Conservation (phyloP, 768 basidiomycete species). For the Suillus hirtellus region DNA sequence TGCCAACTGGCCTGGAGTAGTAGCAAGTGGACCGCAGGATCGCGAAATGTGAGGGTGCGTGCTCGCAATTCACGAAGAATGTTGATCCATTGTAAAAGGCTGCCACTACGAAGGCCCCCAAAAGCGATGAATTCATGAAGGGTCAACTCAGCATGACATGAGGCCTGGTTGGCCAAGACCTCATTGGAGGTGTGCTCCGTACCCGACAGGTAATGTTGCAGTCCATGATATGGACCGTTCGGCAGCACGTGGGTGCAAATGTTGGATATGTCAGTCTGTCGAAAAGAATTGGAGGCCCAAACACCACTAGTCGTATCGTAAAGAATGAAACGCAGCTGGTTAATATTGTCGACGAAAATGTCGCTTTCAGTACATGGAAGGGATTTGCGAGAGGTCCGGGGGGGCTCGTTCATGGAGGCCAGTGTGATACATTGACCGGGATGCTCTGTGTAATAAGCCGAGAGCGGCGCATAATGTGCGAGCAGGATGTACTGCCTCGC, state of each 20-base stretch:
- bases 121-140: constrained; percentile 45
- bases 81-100: constrained; percentile 47
- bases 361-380: constrained; percentile 19
- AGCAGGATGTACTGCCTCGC: constrained; percentile 10
- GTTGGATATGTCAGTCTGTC: constrained; percentile 11
- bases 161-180: constrained; percentile 41
- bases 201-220: constrained; percentile 37
- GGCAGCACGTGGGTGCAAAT: constrained; percentile 35
- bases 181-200: constrained; percentile 43
- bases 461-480: constrained; percentile 1
- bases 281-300: constrained; percentile 21
- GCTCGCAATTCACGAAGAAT: constrained; percentile 42
- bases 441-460: constrained; percentile 1
- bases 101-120: constrained; percentile 42
- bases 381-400: constrained; percentile 22
- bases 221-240: constrained; percentile 30
- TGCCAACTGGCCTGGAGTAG: constrained; percentile 44
- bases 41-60: constrained; percentile 34
- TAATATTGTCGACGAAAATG: constrained; percentile 30
- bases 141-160: constrained; percentile 37
- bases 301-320: constrained; percentile 24
- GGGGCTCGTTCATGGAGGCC: constrained; percentile 38
- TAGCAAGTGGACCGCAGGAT: constrained; percentile 39
- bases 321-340: constrained; percentile 26
- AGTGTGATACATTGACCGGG: constrained; percentile 32